Base-by-base conservation (phyloP, 495 filamentous ascomycete genomes). In the Lasiosphaeria ovina region DNA sequence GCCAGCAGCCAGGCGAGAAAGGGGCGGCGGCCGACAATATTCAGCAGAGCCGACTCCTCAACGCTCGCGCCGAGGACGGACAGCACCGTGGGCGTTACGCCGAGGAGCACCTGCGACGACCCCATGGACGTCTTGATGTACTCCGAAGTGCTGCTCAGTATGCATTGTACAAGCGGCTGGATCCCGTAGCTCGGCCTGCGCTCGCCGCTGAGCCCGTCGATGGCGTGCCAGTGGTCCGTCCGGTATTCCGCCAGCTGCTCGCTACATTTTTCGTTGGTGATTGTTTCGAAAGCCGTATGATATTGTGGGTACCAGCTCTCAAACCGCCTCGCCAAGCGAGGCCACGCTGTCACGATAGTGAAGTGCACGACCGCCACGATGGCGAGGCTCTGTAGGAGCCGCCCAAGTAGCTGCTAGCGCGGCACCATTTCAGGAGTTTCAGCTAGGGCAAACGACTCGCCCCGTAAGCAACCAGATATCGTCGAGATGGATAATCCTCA, bases 21-120 rank as follows among this genome's bases (percentile, higher is more conserved):
- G 4, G 68, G 63, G 7, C 68, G 66, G 16, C 60, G 52, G 1
- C 55, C 59, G n/a, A 65, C 48, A 14, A 63, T 51, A 9, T 55
- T 42, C 3, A 69, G 42, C 9, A 65, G 31, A 9, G 60, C 35
- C 8, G 57, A 34, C 57, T 71, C 68, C 16, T 45, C 61, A 3
- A 51, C 17, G 17, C 45, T 61, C 5, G 68, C 45, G 7, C 68
- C 66, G 3, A 69, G 50, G 10, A 68, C 10, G 24, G 66, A 35
- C 7, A 71, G 57, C 33, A 66, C 57, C 6, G 61, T 61, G 11
- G 66, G 68, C 9, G 59, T 55, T 3, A 71, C 55, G 17, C 68
- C 68, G 8, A 69, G 66, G 10, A 71, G 51, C 12, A 69, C 62
- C 35, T 68, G 63, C 12, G 63, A 59, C 10, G 53, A 57, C 3